Evolutionary conservation across 2,329 filamentous ascomycete species (phyloP).

Genomic region (Claviceps quebecensis): DNA sequence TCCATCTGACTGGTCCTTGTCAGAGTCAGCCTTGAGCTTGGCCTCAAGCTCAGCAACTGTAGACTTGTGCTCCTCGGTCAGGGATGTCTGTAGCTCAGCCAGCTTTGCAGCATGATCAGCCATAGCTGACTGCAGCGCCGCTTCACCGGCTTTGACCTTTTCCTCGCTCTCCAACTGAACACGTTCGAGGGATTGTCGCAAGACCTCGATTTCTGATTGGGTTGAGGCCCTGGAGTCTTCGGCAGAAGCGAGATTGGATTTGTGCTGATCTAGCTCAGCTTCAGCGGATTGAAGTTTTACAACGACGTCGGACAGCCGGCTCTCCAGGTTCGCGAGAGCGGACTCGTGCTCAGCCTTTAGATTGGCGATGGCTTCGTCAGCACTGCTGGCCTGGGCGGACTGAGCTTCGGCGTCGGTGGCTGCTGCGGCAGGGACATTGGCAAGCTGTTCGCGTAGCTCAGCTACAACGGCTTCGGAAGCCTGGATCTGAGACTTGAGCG

Average conservation of each 20-base stretch:
- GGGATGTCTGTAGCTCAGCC: conserved; percentile 32
- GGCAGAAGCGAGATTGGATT: conserved; percentile 33
- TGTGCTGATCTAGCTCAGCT: conserved; percentile 35
- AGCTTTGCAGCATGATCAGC: conserved; percentile 37
- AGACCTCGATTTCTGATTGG: conserved; percentile 30
- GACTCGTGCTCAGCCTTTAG: conserved; percentile 37
- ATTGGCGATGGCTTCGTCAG: conserved; percentile 29
- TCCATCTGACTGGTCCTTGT: conserved; percentile 29
- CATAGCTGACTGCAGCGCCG: conserved; percentile 22
- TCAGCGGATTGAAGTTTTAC: conserved; percentile 38
- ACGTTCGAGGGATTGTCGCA: conserved; percentile 37
- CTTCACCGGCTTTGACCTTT: conserved; percentile 20
- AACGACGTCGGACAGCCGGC: conserved; percentile 32
- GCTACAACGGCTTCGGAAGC: conserved; percentile 41
- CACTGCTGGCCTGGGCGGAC: conserved; percentile 22
- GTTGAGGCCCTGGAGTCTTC: conserved; percentile 33
- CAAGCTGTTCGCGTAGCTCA: conserved; percentile 38
- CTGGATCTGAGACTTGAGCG: conserved; percentile 42
- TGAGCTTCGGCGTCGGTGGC: conserved; percentile 25
- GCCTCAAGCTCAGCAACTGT: conserved; percentile 34
- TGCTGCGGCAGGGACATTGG: conserved; percentile 23
- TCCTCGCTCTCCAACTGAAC: conserved; percentile 20
- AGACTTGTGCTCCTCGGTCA: conserved; percentile 36
- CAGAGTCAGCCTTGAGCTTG: conserved; percentile 38
- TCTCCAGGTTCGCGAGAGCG: conserved; percentile 31